These are phyloP conservation scores for Dunaliella primolecta DNA, from an alignment of 139 green algal species.

Conservation along the genomic window DNA sequence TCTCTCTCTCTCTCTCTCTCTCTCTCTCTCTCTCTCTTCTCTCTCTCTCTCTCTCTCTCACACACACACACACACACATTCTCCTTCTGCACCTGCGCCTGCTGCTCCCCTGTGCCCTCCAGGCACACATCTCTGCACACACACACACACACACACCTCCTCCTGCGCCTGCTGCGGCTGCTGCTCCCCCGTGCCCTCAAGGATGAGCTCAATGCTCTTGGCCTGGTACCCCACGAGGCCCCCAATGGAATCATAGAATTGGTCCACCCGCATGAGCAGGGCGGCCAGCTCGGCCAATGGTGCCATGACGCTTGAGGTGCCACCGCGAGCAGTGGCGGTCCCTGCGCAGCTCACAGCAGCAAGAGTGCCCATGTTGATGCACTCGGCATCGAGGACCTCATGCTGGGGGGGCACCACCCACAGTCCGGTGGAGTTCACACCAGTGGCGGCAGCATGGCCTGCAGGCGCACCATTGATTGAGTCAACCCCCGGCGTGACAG, in stretches of 20 bases:
- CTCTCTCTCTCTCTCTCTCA: too few species aligned
- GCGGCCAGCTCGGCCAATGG: constrained; percentile 37
- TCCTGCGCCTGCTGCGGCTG: constrained; percentile 7
- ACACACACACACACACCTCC: constrained; percentile 4
- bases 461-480: too few species aligned
- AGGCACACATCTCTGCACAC: not conserved
- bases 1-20: too few species aligned
- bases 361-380: not conserved
- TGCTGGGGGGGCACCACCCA: too few species aligned
- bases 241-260: constrained; percentile 94
- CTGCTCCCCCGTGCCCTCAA: constrained; percentile 15
- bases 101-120: not conserved
- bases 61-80: not conserved
- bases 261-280: constrained; percentile 59
- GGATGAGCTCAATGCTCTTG: constrained; percentile 77
- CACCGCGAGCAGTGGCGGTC: not conserved
- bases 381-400: too few species aligned
- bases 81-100: constrained; percentile 4
- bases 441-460: too few species aligned
- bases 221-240: constrained; percentile 93
- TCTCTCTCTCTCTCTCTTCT: too few species aligned
- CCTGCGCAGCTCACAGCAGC: not conserved
- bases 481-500: too few species aligned
- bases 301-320: not conserved
- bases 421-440: too few species aligned